Percentiles rank a stretch among this genome's conserved stretches.
Evolutionary conservation across 495 filamentous ascomycete genomes (phyloP).

Genomic region (Penicillium salamii): DNA sequence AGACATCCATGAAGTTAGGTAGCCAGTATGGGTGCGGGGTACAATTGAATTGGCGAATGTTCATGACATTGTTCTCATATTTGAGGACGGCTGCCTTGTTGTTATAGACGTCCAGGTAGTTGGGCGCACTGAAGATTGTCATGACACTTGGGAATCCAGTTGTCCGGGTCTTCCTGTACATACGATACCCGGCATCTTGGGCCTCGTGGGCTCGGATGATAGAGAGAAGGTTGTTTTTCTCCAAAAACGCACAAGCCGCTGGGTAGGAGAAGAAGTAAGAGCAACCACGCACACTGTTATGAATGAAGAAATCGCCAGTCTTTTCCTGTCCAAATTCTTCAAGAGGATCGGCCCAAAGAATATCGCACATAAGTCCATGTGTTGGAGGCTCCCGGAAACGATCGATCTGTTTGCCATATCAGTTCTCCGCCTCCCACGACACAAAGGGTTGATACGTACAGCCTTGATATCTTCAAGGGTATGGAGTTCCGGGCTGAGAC

Average conservation of each 20-base stretch:
- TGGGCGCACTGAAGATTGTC: slow-evolving; percentile 99
- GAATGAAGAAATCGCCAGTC: slow-evolving; percentile 92
- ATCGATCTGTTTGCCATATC: slow-evolving; percentile 67
- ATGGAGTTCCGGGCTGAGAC: slow-evolving; percentile 91
- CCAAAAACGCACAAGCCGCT: slow-evolving; percentile 94
- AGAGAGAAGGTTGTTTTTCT: slow-evolving; percentile 97
- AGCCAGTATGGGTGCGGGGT: slow-evolving; percentile 99
- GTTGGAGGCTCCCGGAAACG: slow-evolving; percentile 97
- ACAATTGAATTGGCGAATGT: slow-evolving; percentile 99
- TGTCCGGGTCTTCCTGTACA: slow-evolving; percentile 97
- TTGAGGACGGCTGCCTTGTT: slow-evolving; percentile 99
- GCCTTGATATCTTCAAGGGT: slow-evolving; percentile 90
- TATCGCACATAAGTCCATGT: slow-evolving; percentile 97
- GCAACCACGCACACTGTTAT: slow-evolving; percentile 97
- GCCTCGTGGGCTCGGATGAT: slow-evolving; percentile 99
- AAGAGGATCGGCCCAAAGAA: slow-evolving; percentile 97
- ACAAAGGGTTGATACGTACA: slow-evolving; percentile 45
- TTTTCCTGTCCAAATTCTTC: slow-evolving; percentile 99
- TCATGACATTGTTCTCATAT: slow-evolving; percentile 99
- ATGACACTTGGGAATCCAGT: slow-evolving; percentile 99
- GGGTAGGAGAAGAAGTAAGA: slow-evolving; percentile 99
- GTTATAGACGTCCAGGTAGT: slow-evolving; percentile 99
- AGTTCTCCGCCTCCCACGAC: neutral
- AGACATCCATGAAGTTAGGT: slow-evolving; percentile 99
- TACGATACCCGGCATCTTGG: slow-evolving; percentile 96